phyloP scores from a whole-genome alignment of 2,329 filamentous ascomycete species.

The Cladosporium velox region DNA sequence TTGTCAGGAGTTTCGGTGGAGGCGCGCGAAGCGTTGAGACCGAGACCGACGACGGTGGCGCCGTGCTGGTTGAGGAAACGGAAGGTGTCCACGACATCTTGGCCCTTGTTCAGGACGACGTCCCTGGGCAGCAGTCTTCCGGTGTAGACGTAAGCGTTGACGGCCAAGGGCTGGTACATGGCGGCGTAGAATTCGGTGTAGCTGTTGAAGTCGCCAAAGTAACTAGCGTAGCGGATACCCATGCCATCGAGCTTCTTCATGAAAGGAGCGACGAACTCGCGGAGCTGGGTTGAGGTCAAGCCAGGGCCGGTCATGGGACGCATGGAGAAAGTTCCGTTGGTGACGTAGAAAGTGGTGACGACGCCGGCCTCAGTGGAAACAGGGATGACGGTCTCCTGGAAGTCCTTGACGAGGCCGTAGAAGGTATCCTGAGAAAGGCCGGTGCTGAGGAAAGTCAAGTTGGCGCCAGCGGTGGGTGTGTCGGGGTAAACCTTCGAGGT shows the following conservation, averaged over 20 bases:
- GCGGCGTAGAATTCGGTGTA: constrained; percentile 39
- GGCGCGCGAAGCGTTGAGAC: constrained; percentile 41
- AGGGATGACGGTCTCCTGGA: constrained; percentile 49
- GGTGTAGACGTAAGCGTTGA: constrained; percentile 34
- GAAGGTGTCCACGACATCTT: constrained; percentile 35
- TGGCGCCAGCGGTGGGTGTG: constrained; percentile 46
- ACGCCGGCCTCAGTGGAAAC: constrained; percentile 53
- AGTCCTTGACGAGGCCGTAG: constrained; percentile 52
- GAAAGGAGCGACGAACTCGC: constrained; percentile 50
- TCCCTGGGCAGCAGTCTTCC: constrained; percentile 40
- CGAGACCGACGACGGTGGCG: constrained; percentile 42
- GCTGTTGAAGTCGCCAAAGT: constrained; percentile 36
- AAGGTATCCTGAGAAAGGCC: constrained; percentile 44
- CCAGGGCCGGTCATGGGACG: constrained; percentile 52
- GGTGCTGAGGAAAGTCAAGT: constrained; percentile 44
- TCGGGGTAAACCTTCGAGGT: constrained; percentile 56
- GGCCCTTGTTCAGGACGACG: constrained; percentile 36
- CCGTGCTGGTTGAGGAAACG: constrained; percentile 41
- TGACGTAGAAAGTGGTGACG: constrained; percentile 48
- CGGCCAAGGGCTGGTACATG: constrained; percentile 36
- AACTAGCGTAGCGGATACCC: constrained; percentile 37
- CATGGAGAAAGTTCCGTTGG: constrained; percentile 53
- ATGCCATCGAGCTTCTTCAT: constrained; percentile 42
- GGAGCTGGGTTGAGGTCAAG: constrained; percentile 47
- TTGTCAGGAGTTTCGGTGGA: constrained; percentile 40